Conservation (phyloP, 305 asterid genomes). For the Solanum chacoense region DNA sequence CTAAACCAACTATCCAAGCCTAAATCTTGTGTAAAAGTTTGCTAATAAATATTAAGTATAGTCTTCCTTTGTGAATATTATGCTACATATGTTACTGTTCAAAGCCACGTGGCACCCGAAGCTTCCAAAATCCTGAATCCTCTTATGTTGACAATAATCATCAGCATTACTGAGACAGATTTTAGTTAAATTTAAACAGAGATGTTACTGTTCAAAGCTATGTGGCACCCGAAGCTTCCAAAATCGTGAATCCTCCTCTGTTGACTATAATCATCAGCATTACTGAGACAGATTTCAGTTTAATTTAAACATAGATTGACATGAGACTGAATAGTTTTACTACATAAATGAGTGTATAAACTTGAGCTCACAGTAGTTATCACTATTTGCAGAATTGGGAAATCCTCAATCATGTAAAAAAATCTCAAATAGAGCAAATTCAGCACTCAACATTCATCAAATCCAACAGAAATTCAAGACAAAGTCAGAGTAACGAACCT, state of each 20-base stretch:
- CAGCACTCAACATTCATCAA: background rate
- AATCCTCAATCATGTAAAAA: background rate
- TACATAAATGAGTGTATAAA: background rate
- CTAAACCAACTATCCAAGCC: background rate
- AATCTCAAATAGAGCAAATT: background rate
- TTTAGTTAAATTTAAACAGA: background rate
- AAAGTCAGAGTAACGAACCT: conserved; percentile 21
- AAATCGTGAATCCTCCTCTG: background rate
- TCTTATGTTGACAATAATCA: background rate
- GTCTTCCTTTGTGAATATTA: background rate
- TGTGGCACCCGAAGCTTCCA: background rate
- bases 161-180: background rate
- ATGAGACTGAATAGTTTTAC: background rate
- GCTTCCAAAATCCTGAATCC: background rate
- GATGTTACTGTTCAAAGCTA: background rate
- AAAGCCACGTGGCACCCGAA: background rate
- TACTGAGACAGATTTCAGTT: background rate
- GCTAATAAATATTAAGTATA: background rate
- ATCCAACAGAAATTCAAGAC: background rate
- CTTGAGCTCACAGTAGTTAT: background rate
- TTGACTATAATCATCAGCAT: background rate
- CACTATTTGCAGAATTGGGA: background rate
- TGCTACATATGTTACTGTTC: background rate
- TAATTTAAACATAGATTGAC: background rate
- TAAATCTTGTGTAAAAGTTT: background rate